phyloP scores from a whole-genome alignment of 352 stramenopile genomes.

The Globisporangium acanthophoron region DNA sequence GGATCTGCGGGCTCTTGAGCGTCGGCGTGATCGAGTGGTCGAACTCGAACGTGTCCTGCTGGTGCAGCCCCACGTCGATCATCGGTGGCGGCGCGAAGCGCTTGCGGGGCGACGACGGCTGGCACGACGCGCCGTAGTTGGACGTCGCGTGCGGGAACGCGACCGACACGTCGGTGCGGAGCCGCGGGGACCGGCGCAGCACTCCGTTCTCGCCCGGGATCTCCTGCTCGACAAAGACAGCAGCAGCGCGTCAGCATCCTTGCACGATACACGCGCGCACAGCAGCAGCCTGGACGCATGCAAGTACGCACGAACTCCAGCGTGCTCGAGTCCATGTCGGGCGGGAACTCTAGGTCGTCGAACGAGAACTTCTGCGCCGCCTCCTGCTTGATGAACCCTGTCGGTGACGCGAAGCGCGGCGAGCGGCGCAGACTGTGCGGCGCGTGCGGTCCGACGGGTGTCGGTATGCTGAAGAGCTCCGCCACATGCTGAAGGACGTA shows the following conservation, averaged over 20 bases:
- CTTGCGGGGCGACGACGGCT: constrained; percentile 66
- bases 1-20: constrained; percentile 79
- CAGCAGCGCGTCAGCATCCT: not conserved
- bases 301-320: constrained; percentile 66
- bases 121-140: constrained; percentile 35
- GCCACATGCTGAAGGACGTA: constrained; percentile 55
- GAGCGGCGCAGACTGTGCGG: constrained; percentile 71
- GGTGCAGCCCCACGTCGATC: constrained; percentile 65
- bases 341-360: constrained; percentile 70
- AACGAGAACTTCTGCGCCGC: constrained; percentile 80
- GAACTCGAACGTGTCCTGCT: constrained; percentile 83
- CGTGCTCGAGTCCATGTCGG: constrained; percentile 63
- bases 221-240: constrained; percentile 32
- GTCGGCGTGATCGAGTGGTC: constrained; percentile 84
- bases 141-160: constrained; percentile 62
- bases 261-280: not conserved
- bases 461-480: constrained; percentile 79
- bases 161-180: constrained; percentile 81
- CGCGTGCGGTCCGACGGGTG: constrained; percentile 47
- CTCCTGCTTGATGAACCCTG: constrained; percentile 63
- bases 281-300: no score
- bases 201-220: constrained; percentile 61
- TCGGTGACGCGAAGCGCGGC: constrained; percentile 64
- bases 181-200: constrained; percentile 65
- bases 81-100: constrained; percentile 53